phyloP scores from a whole-genome alignment of 441 rosid genomes.

The Erodium moschatum region DNA sequence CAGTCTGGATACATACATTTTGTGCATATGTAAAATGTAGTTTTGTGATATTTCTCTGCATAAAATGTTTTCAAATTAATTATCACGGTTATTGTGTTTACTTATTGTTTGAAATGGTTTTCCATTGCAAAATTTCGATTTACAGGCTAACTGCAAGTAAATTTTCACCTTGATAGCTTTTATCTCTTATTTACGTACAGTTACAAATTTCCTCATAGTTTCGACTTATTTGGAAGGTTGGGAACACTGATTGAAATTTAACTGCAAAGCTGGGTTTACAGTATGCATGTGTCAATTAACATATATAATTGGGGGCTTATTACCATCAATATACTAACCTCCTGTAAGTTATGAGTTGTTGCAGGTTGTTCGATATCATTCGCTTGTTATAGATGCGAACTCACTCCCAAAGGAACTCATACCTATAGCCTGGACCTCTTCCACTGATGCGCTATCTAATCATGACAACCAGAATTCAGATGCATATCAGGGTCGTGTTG shows the following conservation, averaged over 20 bases:
- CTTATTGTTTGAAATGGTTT: not conserved
- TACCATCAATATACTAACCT: conserved; percentile 13
- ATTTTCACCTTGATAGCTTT: not conserved
- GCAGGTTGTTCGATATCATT: conserved; percentile 94
- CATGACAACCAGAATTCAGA: conserved; percentile 33
- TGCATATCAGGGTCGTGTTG: conserved; percentile 25
- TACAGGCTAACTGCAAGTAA: not conserved
- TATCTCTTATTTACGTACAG: not conserved
- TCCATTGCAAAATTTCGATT: not conserved
- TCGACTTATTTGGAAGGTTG: not conserved
- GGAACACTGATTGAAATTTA: not conserved
- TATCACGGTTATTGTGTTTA: not conserved
- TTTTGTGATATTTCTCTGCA: conserved; percentile 4
- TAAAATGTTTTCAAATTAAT: not conserved
- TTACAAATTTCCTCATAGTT: not conserved
- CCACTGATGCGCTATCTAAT: conserved; percentile 42
- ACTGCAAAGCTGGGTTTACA: conserved; percentile 2
- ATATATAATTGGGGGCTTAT: not conserved
- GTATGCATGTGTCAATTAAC: not conserved
- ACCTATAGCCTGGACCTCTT: conserved; percentile 87
- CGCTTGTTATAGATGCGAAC: conserved; percentile 66
- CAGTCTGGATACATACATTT: conserved; percentile 3
- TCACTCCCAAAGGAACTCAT: conserved; percentile 72
- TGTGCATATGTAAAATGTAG: not conserved
- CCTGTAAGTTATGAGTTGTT: conserved; percentile 18